phyloP scores from a whole-genome alignment of 2,329 filamentous ascomycete genomes.

The Aureobasidium sp. region DNA sequence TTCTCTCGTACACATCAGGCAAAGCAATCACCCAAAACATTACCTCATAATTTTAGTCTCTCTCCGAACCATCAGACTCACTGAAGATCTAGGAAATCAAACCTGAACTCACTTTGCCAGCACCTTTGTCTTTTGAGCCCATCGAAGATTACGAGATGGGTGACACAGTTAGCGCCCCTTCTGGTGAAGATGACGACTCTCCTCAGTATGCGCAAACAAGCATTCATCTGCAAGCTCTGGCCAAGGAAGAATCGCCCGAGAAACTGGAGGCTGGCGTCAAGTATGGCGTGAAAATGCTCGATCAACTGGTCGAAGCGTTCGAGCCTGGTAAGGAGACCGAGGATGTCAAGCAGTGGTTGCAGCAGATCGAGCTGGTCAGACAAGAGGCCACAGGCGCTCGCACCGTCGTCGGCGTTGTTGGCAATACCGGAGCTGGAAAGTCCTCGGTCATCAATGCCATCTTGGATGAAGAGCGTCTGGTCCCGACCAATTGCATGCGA shows the following conservation, averaged over 20 bases:
- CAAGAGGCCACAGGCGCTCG: constrained; percentile 35
- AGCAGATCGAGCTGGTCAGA: constrained; percentile 37
- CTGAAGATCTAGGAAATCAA: not conserved
- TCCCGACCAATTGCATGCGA: constrained; percentile 52
- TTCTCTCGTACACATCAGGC: not conserved
- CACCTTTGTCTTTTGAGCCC: not conserved
- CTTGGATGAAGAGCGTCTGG: constrained; percentile 53
- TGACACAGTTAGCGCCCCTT: not conserved
- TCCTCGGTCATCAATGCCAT: constrained; percentile 57
- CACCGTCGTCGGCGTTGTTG: constrained; percentile 52
- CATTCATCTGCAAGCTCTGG: constrained; percentile 27
- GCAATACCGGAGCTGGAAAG: constrained; percentile 57
- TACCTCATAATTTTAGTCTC: not conserved
- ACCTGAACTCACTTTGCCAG: not conserved
- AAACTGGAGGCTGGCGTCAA: constrained; percentile 36
- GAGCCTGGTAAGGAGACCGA: constrained; percentile 19
- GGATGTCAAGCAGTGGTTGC: constrained; percentile 36
- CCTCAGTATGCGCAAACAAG: not conserved
- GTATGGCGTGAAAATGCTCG: constrained; percentile 32
- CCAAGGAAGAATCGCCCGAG: constrained; percentile 27
- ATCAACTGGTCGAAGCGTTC: constrained; percentile 30
- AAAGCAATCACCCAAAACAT: not conserved
- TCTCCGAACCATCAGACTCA: not conserved
- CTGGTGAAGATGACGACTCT: not conserved
- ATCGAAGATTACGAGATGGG: not conserved